Base-by-base conservation (phyloP, 345 rosid genomes). In the Eutrema heterophyllum region DNA sequence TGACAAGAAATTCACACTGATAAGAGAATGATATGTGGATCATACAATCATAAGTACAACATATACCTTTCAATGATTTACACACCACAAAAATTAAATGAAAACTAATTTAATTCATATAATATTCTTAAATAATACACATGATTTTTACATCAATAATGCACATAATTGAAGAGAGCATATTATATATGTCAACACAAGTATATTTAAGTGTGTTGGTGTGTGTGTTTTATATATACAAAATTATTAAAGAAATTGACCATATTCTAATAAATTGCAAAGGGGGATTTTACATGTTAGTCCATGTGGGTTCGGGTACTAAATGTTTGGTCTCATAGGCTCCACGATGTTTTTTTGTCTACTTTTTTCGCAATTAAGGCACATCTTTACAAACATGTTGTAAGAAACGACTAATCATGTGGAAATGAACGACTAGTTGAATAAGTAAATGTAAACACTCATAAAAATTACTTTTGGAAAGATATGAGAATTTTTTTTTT, bases 301-400 rank as follows among this genome's bases (percentile, higher is more conserved):
- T 64, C 80, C 80, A 76, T 55, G 80, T 76, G 80, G 60, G 71
- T 76, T 76, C 67, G 71, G 60, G 75, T 64, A 76, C 71, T 45
- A 63, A 76, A 70, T 70, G 80, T 64, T 70, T 63, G 71, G 71
- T 39, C 71, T 76, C 71, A 70, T 64, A 46, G 76, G 80, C 75
- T 64, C 80, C 80, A 76, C 61, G 33, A 48, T 76, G 80, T 64
- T 70, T 76, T 76, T 70, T 33, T 64, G 80, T 70, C 71, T 63
- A 63, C 9, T 38, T 14, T 68, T 49, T 45, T 14, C 15, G 35
- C 61, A 53, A 44, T 75, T n/a, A 35, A 26, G 69, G 51, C 62
- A 41, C 64, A 59, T 51, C 35, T 75, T 40, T 33, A 48, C 21
- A 51, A 72, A 16, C 54, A 40, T 51, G 68, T 51, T 51, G 54